Conservation (phyloP, 164 flowering plant genomes). For the Warburgia ugandensis region DNA sequence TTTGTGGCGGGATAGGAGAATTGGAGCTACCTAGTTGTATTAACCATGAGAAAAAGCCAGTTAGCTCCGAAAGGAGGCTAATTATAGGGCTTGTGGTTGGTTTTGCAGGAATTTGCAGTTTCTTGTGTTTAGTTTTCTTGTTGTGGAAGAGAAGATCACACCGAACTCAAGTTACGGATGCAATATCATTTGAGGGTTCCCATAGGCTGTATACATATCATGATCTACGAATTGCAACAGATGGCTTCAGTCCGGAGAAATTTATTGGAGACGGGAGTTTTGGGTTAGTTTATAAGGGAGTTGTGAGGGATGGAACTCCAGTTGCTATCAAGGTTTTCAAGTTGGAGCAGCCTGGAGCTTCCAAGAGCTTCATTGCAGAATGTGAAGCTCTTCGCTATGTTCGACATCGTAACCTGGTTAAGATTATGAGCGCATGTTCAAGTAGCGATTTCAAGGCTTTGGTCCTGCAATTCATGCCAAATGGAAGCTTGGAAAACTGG, state of each 20-base stretch:
- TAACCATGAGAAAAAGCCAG: background rate
- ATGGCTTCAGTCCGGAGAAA: slow-evolving; percentile 5
- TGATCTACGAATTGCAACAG: slow-evolving; percentile 6
- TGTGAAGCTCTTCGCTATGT: slow-evolving; percentile 1
- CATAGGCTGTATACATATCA: background rate
- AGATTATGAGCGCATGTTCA: slow-evolving; percentile 9
- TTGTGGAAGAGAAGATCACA: background rate
- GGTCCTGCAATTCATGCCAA: slow-evolving; percentile 18
- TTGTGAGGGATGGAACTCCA: background rate
- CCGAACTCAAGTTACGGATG: background rate
- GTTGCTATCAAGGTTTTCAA: slow-evolving; percentile 8
- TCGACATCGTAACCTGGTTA: slow-evolving; percentile 12
- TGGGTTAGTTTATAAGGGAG: slow-evolving; percentile 9
- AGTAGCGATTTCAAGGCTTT: slow-evolving; percentile 15
- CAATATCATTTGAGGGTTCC: background rate
- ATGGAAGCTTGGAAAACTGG: slow-evolving; percentile 19
- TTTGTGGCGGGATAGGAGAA: background rate
- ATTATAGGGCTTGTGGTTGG: background rate
- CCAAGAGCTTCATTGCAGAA: slow-evolving; percentile 10
- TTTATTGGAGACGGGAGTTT: slow-evolving; percentile 12
- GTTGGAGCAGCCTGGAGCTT: background rate
- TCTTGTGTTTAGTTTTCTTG: background rate
- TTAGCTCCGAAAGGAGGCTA: background rate
- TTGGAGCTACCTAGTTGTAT: slow-evolving; percentile 4
- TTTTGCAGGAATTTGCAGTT: background rate